Evolutionary conservation across 176 grass and related monocot genomes (phyloP).

Genomic region (Zoysia japonica): DNA sequence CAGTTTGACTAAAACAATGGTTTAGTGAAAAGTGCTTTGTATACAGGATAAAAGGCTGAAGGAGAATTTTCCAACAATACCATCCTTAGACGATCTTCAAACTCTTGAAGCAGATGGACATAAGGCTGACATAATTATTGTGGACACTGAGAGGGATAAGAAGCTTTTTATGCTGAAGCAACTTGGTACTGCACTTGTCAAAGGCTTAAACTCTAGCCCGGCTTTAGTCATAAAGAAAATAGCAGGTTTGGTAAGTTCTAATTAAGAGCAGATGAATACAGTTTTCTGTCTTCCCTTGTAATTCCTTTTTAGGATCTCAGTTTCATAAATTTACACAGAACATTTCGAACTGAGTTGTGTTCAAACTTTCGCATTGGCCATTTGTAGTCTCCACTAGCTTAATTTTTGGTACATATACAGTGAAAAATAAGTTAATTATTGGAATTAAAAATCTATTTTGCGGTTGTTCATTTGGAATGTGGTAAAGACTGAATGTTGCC

Average conservation of each 20-base stretch:
- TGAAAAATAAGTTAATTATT: not conserved
- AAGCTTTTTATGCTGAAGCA: constrained; percentile 97
- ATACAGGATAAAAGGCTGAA: constrained; percentile 97
- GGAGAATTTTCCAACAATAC: constrained; percentile 73
- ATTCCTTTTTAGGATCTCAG: constrained; percentile 19
- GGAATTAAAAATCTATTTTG: not conserved
- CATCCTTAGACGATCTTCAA: constrained; percentile 73
- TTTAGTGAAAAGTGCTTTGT: constrained; percentile 17
- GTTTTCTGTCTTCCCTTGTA: constrained; percentile 26
- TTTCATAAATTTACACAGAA: not conserved
- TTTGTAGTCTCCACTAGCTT: not conserved
- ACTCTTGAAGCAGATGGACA: constrained; percentile 70
- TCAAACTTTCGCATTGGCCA: constrained; percentile 26
- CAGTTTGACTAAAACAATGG: constrained; percentile 14
- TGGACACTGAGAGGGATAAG: constrained; percentile 91
- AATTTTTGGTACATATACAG: not conserved
- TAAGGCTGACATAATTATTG: constrained; percentile 89
- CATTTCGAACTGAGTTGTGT: constrained; percentile 11
- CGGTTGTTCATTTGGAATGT: not conserved
- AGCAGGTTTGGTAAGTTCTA: constrained; percentile 87
- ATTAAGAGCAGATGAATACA: constrained; percentile 1
- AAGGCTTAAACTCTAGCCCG: constrained; percentile 82
- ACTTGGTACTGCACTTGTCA: constrained; percentile 79
- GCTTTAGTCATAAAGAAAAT: constrained; percentile 97
- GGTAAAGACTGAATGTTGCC: not conserved